Evolutionary conservation across 371 early-diverging fungal species (phyloP), one percentile per base, ranked within the genome.

Genomic region (Polyrhizophydium stewartii): DNA sequence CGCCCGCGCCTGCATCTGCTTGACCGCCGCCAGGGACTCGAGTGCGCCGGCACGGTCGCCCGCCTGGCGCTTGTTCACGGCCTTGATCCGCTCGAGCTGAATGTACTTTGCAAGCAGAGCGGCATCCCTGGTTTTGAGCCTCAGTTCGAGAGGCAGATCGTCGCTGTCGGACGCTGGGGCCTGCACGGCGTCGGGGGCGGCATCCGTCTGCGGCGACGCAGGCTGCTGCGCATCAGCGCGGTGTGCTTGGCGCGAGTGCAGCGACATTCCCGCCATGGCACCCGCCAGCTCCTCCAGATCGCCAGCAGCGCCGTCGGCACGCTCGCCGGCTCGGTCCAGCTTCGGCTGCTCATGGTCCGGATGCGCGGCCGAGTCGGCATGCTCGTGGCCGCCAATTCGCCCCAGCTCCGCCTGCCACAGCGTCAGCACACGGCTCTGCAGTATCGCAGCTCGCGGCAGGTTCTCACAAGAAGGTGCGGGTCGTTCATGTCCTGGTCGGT

Each of bases 401-500:
- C 47, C 12, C 19, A 58, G 43, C 21, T 28, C 47, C 17, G 58
- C 58, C 56, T 56, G 43, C 24, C 7, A 35, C 35, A 35, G 35
- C 35, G 35, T 21, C 21, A 7, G 25, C 30, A 52, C 7, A 22
- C 52, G 27, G 31, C 9, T 9, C 28, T 41, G 37, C 22, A 19
- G 17, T 1, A 3, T 24, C 24, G 35, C 35, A 35, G 35, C 3
- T 13, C 3, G 35, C 7, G 7, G 35, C 35, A 35, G 35, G 35
- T 3, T 13, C 59, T 1, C 45, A 61, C 73, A 66, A 85, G 65
- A 30, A 85, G 62, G 16, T 73, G 75, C 24, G 85, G 85, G 61
- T 85, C 81, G 58, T 81, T 73, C 57, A 85, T 45, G 63, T 81
- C 85, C 10, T 72, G 69, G 49, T 83, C 85, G 12, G 72, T 77